A percentile compares a stretch with the other conserved stretches of the same genome.
Evolutionary conservation across 352 stramenopile genomes (phyloP).

Genomic region (Phytophthora constricta): DNA sequence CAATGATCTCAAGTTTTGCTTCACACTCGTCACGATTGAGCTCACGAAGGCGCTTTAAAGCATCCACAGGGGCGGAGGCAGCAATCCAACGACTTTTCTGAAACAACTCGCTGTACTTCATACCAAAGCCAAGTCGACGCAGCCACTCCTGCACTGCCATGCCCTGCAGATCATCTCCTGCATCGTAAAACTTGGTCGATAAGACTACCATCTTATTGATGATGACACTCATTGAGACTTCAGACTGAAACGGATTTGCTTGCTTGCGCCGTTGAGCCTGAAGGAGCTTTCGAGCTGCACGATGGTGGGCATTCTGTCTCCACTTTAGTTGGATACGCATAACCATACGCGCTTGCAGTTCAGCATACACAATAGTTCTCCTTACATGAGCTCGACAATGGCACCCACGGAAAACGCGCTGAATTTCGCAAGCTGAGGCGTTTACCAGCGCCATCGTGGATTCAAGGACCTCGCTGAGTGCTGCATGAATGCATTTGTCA

Average conservation of each 20-base stretch:
- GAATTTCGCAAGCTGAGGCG: conserved; percentile 57
- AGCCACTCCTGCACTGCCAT: conserved; percentile 65
- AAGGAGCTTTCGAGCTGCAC: conserved; percentile 54
- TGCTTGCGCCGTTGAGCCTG: conserved; percentile 56
- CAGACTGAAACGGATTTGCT: conserved; percentile 54
- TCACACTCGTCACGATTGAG: conserved; percentile 30
- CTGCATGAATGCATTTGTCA: conserved; percentile 36
- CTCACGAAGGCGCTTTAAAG: conserved; percentile 33
- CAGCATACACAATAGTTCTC: conserved; percentile 38
- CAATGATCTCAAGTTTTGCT: conserved; percentile 44
- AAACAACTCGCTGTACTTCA: conserved; percentile 54
- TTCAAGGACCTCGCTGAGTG: conserved; percentile 28
- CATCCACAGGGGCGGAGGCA: not conserved
- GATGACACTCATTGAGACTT: conserved; percentile 39
- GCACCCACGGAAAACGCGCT: conserved; percentile 58
- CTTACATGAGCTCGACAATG: conserved; percentile 43
- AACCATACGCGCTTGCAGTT: conserved; percentile 62
- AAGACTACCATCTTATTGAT: conserved; percentile 37
- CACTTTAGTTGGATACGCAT: conserved; percentile 65
- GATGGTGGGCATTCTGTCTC: conserved; percentile 59
- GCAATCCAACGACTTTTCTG: conserved; percentile 41
- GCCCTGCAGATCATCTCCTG: conserved; percentile 61
- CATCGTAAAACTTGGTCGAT: conserved; percentile 53
- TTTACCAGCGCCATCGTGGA: conserved; percentile 45
- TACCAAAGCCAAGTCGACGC: conserved; percentile 57